phyloP scores from a whole-genome alignment of 805 yeast species.

The Saccharomycopsis sp. region DNA sequence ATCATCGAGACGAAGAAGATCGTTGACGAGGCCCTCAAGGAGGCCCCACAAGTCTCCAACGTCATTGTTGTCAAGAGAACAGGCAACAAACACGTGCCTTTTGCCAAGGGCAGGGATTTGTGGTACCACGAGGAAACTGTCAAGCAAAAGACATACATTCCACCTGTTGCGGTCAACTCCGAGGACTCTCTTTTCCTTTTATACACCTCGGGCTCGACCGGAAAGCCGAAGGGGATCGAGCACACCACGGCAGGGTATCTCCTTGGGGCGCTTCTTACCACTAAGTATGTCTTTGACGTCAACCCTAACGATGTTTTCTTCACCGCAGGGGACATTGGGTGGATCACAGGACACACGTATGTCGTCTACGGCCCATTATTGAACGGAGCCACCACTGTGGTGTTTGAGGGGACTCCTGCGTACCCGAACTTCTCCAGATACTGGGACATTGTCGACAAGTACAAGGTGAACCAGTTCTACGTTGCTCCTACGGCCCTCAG shows the following conservation, averaged over 20 bases:
- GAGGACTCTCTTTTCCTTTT: conserved; percentile 78
- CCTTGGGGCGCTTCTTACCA: conserved; percentile 64
- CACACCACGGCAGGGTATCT: conserved; percentile 79
- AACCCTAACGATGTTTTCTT: conserved; percentile 68
- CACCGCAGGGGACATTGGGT: conserved; percentile 88
- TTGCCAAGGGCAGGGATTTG: conserved; percentile 53
- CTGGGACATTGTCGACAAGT: conserved; percentile 69
- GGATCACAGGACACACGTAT: conserved; percentile 87
- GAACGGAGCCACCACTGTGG: conserved; percentile 71
- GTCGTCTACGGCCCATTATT: conserved; percentile 75
- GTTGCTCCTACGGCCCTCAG: conserved; percentile 83
- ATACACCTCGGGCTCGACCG: conserved; percentile 84
- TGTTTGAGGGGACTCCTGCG: conserved; percentile 84
- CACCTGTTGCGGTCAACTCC: conserved; percentile 70
- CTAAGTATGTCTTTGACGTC: conserved; percentile 70
- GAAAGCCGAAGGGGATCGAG: conserved; percentile 82
- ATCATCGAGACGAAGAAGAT: conserved; percentile 74
- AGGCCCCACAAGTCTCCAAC: conserved; percentile 59
- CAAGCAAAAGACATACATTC: conserved; percentile 59
- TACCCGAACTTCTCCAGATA: conserved; percentile 75
- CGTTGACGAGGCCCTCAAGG: conserved; percentile 69
- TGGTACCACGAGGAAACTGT: conserved; percentile 71
- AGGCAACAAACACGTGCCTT: conserved; percentile 45
- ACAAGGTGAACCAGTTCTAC: conserved; percentile 71
- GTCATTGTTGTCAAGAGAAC: conserved; percentile 74